These are phyloP conservation scores for Chamaecrista fasciculata DNA, from an alignment of 306 rosid species.

Conservation along the genomic window DNA sequence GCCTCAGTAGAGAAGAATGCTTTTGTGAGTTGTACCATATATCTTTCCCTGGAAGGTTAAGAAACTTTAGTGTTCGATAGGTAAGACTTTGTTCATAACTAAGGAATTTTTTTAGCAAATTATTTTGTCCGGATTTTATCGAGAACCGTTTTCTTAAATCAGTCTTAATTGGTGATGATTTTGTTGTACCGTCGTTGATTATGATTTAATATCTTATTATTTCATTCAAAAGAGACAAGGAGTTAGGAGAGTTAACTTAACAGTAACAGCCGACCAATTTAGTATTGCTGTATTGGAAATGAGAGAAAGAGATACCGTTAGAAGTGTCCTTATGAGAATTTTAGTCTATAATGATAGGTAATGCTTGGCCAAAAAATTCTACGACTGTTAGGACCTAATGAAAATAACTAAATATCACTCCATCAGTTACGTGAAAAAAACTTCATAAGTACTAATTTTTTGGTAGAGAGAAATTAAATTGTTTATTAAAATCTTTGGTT, in stretches of 20 bases:
- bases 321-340: background rate
- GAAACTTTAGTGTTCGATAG: background rate
- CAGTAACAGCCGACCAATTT: background rate
- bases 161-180: background rate
- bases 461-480: too few species aligned
- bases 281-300: background rate
- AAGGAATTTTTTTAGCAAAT: background rate
- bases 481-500: constrained; percentile 10
- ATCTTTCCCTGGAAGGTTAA: background rate
- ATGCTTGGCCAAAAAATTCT: constrained; percentile 15
- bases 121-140: constrained; percentile 7
- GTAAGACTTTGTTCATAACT: background rate
- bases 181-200: background rate
- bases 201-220: background rate
- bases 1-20: background rate
- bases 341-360: constrained; percentile 6
- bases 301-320: background rate
- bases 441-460: too few species aligned
- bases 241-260: background rate
- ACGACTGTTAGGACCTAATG: constrained; percentile 15
- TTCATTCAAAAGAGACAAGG: constrained; percentile 4
- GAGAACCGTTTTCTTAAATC: background rate
- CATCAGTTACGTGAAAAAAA: constrained; percentile 21
- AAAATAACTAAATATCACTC: constrained; percentile 9
- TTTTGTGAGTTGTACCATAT: background rate